A percentile compares a stretch with the other conserved stretches of the same genome.
These are phyloP conservation scores for Catunica adiposa DNA, from an alignment of 2,329 filamentous ascomycete species.

Conservation along the genomic window DNA sequence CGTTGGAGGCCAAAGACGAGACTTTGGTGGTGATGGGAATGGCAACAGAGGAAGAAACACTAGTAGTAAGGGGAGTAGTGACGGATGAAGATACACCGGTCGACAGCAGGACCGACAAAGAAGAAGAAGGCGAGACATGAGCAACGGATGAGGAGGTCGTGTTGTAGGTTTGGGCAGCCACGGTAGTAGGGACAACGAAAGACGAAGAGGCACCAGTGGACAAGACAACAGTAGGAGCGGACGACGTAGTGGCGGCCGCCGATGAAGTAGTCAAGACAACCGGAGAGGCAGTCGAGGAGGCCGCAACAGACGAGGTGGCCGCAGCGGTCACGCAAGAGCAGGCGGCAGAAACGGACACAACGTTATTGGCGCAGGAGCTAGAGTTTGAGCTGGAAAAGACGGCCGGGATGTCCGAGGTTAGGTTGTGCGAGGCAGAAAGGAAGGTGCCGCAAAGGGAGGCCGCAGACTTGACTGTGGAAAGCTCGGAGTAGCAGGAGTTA, in stretches of 20 bases:
- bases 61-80: conserved; percentile 19
- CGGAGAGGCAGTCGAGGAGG: conserved; percentile 2
- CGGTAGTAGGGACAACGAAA: conserved; percentile 18
- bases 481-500: conserved; percentile 13
- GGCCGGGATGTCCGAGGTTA: conserved; percentile 19
- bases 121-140: not conserved
- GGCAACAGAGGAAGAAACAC: conserved; percentile 21
- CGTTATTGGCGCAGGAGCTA: conserved; percentile 25
- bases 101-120: not conserved
- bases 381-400: conserved; percentile 18
- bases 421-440: conserved; percentile 8
- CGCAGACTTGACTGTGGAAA: conserved; percentile 20
- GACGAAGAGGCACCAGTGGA: not conserved
- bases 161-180: conserved; percentile 22
- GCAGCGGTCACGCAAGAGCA: conserved; percentile 46
- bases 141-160: conserved; percentile 38
- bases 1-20: conserved; percentile 39
- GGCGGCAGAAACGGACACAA: conserved; percentile 41
- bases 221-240: not conserved
- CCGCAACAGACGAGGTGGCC: not conserved
- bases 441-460: conserved; percentile 20
- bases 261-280: not conserved
- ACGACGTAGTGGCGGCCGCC: not conserved
- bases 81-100: not conserved
- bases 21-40: no score